phyloP scores from a whole-genome alignment of 2,329 filamentous ascomycete species.

The Aspergillus viridinutans region DNA sequence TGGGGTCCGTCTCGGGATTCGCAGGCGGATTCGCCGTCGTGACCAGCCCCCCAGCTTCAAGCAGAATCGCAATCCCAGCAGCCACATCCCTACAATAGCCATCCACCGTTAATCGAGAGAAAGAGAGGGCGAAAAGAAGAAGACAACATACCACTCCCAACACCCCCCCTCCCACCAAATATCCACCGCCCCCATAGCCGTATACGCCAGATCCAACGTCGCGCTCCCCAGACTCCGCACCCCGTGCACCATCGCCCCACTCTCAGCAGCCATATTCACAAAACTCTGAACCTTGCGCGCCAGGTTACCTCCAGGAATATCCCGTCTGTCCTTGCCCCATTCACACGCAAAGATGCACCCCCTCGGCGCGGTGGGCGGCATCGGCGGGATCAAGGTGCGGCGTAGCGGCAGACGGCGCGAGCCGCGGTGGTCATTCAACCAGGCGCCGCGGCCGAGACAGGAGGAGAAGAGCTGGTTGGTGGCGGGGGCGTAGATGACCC shows the following conservation, averaged over 20 bases:
- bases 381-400: constrained; percentile 56
- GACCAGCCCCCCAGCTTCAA: constrained; percentile 69
- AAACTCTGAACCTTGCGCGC: constrained; percentile 70
- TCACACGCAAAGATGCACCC: constrained; percentile 71
- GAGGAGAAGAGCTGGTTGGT: constrained; percentile 66
- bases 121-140: no score
- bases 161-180: constrained; percentile 82
- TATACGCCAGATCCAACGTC: constrained; percentile 69
- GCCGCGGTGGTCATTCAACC: constrained; percentile 57
- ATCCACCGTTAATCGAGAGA: no score
- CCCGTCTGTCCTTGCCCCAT: constrained; percentile 73
- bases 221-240: constrained; percentile 69
- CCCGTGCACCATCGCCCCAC: constrained; percentile 73
- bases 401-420: constrained; percentile 57
- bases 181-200: constrained; percentile 70
- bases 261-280: constrained; percentile 67
- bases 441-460: constrained; percentile 63
- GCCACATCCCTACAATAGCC: constrained; percentile 76
- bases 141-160: constrained; percentile 74
- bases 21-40: constrained; percentile 69
- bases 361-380: constrained; percentile 61
- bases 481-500: constrained; percentile 69
- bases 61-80: constrained; percentile 67
- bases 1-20: constrained; percentile 51
- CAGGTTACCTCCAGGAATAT: constrained; percentile 63